Evolutionary conservation across 805 yeast species (phyloP).

Genomic region (Lachancea waltii): DNA sequence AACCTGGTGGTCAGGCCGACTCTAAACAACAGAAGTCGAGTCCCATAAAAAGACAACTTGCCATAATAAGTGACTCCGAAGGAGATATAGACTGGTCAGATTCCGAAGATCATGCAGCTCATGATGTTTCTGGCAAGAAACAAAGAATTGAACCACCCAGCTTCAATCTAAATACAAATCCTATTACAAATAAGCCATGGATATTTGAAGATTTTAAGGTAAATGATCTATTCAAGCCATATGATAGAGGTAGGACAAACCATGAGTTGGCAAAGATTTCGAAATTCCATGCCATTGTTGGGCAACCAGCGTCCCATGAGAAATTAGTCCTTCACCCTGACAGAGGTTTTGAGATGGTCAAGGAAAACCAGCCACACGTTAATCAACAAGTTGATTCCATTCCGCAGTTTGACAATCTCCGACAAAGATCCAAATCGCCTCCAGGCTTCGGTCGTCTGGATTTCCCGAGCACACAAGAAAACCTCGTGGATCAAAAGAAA

Average conservation of each 20-base stretch:
- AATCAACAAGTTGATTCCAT: slow-evolving; percentile 19
- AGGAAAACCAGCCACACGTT: background rate
- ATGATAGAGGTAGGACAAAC: slow-evolving; percentile 13
- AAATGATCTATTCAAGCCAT: slow-evolving; percentile 14
- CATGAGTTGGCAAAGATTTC: slow-evolving; percentile 11
- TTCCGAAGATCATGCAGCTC: background rate
- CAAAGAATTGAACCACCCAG: background rate
- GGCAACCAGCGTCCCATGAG: slow-evolving; percentile 13
- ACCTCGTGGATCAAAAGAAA: slow-evolving; percentile 33
- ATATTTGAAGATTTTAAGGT: slow-evolving; percentile 31
- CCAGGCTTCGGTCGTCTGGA: slow-evolving; percentile 56
- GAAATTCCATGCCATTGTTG: slow-evolving; percentile 19
- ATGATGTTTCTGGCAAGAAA: background rate
- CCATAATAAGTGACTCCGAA: slow-evolving; percentile 10
- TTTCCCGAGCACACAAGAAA: slow-evolving; percentile 53
- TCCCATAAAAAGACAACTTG: slow-evolving; percentile 1
- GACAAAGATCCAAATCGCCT: slow-evolving; percentile 41
- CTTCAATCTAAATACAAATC: slow-evolving; percentile 21
- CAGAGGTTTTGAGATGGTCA: slow-evolving; percentile 5
- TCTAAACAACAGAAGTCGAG: background rate
- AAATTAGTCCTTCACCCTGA: slow-evolving; percentile 9
- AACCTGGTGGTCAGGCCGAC: background rate
- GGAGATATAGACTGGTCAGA: slow-evolving; percentile 11
- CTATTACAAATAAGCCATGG: slow-evolving; percentile 28
- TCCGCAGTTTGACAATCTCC: slow-evolving; percentile 24